These are phyloP conservation scores for Lactarius tabidus DNA, from an alignment of 768 basidiomycete genomes.

Conservation along the genomic window DNA sequence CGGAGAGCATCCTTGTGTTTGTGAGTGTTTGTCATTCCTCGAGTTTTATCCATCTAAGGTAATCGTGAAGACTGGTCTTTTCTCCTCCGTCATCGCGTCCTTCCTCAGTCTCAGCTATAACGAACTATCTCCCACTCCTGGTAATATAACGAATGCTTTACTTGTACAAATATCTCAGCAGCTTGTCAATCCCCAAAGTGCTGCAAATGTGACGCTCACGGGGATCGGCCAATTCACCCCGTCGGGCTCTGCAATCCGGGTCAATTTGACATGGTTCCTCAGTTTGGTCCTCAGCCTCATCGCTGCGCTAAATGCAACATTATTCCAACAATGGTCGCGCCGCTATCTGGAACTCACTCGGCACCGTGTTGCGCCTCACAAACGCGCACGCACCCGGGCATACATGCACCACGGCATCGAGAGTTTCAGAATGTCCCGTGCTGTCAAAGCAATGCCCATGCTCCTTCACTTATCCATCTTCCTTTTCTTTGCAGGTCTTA, in stretches of 20 bases:
- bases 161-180: background rate
- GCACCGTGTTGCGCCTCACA: background rate
- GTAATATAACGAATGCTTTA: background rate
- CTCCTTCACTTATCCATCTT: background rate
- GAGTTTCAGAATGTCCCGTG: background rate
- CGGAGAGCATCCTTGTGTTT: background rate
- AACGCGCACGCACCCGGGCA: background rate
- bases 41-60: no score
- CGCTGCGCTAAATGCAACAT: background rate
- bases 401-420: background rate
- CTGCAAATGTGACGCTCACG: no score
- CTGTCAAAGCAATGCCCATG: background rate
- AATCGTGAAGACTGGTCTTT: constrained; percentile 15
- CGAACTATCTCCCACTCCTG: constrained; percentile 8
- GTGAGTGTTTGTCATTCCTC: no score
- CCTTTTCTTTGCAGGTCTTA: no score
- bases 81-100: constrained; percentile 18
- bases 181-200: no score
- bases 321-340: constrained; percentile 13
- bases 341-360: background rate
- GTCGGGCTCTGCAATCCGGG: background rate
- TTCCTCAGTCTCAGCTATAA: constrained; percentile 20
- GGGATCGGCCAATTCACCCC: no score
- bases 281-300: constrained; percentile 4
- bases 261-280: constrained; percentile 7